Evolutionary conservation across 139 green algal genomes (phyloP).

Genomic region (Astrephomene gubernaculifera): DNA sequence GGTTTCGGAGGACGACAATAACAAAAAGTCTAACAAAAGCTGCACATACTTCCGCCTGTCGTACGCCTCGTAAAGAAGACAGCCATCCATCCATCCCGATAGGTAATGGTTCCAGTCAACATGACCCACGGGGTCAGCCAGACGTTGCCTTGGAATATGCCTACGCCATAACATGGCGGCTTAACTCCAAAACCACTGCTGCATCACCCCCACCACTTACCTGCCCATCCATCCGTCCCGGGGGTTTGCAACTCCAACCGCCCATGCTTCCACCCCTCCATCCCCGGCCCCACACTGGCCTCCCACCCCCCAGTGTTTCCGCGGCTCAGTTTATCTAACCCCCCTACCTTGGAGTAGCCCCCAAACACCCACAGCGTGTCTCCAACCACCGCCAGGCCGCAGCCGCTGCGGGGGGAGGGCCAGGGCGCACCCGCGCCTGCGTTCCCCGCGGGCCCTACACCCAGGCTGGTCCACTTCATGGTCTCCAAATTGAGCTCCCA

Average conservation of each 20-base stretch:
- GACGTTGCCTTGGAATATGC: too few species aligned
- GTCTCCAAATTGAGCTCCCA: slow-evolving; percentile 87
- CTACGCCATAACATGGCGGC: too few species aligned
- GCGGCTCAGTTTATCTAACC: not conserved
- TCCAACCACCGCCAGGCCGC: slow-evolving; percentile 75
- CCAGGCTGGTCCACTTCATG: slow-evolving; percentile 75
- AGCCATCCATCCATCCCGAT: too few species aligned
- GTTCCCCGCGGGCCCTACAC: not conserved
- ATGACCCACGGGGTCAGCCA: too few species aligned
- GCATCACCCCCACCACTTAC: too few species aligned
- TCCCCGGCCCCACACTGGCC: not conserved
- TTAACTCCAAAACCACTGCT: too few species aligned
- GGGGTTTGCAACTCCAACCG: not conserved
- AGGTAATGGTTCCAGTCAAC: too few species aligned
- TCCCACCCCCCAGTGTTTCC: not conserved
- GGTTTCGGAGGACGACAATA: too few species aligned
- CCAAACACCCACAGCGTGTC: slow-evolving; percentile 90
- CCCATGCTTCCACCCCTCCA: not conserved
- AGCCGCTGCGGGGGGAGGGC: slow-evolving; percentile 78
- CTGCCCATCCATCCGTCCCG: too few species aligned
- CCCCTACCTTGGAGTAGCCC: slow-evolving; percentile 86
- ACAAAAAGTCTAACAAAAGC: too few species aligned
- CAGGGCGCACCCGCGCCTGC: slow-evolving; percentile 9
- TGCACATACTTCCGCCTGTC: too few species aligned
- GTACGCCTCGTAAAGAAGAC: too few species aligned